Percentiles rank a stretch among this genome's conserved stretches.
phyloP scores from a whole-genome alignment of 108 stramenopile species.

The Conticribra guillardii region DNA sequence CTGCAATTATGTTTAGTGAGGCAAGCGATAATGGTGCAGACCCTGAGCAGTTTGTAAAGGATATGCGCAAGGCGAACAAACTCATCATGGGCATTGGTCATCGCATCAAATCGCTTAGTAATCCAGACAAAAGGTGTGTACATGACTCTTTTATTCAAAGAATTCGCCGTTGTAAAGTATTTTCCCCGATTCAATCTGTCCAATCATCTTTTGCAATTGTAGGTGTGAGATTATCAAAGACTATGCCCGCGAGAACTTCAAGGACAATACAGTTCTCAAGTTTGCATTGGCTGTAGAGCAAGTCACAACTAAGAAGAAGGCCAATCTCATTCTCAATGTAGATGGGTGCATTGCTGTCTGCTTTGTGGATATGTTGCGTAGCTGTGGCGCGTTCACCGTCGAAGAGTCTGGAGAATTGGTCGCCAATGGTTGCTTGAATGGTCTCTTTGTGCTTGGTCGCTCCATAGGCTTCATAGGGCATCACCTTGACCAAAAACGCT shows the following conservation, averaged over 20 bases:
- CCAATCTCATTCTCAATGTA: conserved; percentile 92
- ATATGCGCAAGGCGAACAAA: conserved; percentile 80
- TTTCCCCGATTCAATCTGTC: too few relatives aligned
- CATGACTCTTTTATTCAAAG: too few relatives aligned
- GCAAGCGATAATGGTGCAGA: conserved; percentile 75
- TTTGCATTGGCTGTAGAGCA: conserved; percentile 91
- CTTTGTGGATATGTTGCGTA: conserved; percentile 92
- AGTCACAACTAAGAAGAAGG: conserved; percentile 89
- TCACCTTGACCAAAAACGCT: conserved; percentile 90
- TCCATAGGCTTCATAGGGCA: conserved; percentile 92
- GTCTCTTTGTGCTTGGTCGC: conserved; percentile 88
- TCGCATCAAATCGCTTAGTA: conserved; percentile 79
- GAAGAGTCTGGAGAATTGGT: conserved; percentile 89
- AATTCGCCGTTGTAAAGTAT: too few relatives aligned
- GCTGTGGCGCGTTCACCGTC: conserved; percentile 86
- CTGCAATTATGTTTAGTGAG: conserved; percentile 74
- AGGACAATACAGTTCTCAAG: conserved; percentile 76
- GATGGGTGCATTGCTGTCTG: conserved; percentile 93
- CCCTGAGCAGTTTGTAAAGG: conserved; percentile 77
- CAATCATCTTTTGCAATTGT: too few relatives aligned
- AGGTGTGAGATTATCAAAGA: conserved; percentile 88
- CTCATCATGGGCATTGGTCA: conserved; percentile 96
- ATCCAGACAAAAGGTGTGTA: conserved; percentile 92
- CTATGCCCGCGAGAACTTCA: conserved; percentile 84
- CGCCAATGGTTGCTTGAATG: conserved; percentile 90